phyloP scores from a whole-genome alignment of 192 early-diverging fungal species.

The Backusella morwellensis region DNA sequence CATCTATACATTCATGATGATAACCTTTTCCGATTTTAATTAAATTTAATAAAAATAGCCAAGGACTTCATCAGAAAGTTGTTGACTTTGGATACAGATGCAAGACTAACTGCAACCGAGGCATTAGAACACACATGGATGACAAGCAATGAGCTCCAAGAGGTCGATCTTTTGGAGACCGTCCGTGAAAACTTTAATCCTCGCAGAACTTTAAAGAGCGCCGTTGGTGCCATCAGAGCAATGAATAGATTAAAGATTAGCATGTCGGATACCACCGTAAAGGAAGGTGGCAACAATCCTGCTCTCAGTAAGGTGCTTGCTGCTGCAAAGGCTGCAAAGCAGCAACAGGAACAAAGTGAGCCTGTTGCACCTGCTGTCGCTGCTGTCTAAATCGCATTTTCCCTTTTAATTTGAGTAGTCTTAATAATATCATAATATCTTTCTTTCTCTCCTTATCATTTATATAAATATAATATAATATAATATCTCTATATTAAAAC shows the following conservation, averaged over 20 bases:
- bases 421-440: not conserved
- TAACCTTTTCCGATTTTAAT: not conserved
- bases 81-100: conserved; percentile 62
- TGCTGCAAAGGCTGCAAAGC: not conserved
- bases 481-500: not conserved
- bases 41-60: conserved; percentile 41
- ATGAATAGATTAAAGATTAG: conserved; percentile 47
- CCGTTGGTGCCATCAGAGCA: conserved; percentile 62
- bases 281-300: not conserved
- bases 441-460: not conserved
- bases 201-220: conserved; percentile 56
- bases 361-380: not conserved
- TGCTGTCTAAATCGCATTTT: not conserved
- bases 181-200: conserved; percentile 79
- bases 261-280: not conserved
- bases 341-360: not conserved
- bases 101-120: conserved; percentile 76
- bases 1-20: not conserved
- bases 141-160: conserved; percentile 53
- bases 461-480: not conserved
- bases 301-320: not conserved
- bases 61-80: conserved; percentile 75
- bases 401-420: not conserved
- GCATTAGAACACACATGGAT: conserved; percentile 89
- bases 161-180: conserved; percentile 82